Evolutionary conservation across 78 protist species (phyloP).

Genomic region (Neovahlkampfia damariscottae): DNA sequence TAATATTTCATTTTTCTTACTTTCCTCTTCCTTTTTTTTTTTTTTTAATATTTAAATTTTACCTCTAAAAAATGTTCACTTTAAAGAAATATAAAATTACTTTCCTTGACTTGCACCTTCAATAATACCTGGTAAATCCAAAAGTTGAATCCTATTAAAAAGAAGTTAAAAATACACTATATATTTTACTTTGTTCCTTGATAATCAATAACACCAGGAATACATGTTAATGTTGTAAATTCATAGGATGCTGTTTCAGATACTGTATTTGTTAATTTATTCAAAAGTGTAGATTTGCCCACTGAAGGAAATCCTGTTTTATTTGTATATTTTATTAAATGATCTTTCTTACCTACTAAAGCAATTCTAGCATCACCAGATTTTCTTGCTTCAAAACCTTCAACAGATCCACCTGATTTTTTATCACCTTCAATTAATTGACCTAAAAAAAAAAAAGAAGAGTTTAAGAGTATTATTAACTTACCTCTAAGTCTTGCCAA

Average conservation of each 20-base stretch:
- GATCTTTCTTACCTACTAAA: too few relatives aligned
- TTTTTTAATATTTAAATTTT: too few relatives aligned
- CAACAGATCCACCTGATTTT: slow-evolving; percentile 20
- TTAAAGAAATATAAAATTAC: slow-evolving; percentile 7
- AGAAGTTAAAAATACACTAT: too few relatives aligned
- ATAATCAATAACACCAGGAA: slow-evolving; percentile 54
- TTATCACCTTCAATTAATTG: slow-evolving; percentile 31
- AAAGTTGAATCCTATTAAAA: slow-evolving; percentile 41
- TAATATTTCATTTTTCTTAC: too few relatives aligned
- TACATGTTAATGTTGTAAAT: slow-evolving; percentile 80
- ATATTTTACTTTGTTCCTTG: too few relatives aligned
- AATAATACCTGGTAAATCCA: slow-evolving; percentile 81
- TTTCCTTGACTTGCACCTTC: slow-evolving; percentile 75
- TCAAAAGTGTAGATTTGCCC: slow-evolving; percentile 52
- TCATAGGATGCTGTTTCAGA: slow-evolving; percentile 66
- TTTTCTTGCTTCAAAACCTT: slow-evolving; percentile 65
- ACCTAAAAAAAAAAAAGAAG: too few relatives aligned
- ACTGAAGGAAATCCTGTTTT: slow-evolving; percentile 91
- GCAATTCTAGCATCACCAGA: slow-evolving; percentile 67
- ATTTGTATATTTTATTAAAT: too few relatives aligned
- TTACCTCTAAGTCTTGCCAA: slow-evolving; percentile 69
- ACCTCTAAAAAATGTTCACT: not conserved
- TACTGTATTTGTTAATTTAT: slow-evolving; percentile 47
- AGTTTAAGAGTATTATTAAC: too few relatives aligned
- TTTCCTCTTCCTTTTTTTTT: slow-evolving; percentile 31